Evolutionary conservation across 164 flowering plant genomes (phyloP).

Genomic region (Stephania japonica): DNA sequence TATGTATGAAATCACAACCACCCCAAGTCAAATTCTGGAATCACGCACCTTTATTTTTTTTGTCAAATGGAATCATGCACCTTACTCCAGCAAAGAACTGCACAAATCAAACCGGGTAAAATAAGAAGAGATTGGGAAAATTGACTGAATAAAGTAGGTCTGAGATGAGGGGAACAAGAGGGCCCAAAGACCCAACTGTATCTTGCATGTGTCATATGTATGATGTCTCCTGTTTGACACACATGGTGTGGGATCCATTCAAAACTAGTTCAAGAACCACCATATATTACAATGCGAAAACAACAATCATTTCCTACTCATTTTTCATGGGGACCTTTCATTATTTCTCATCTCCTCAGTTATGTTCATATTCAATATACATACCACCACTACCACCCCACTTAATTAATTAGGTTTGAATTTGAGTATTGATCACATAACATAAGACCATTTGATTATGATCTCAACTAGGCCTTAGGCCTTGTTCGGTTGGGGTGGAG

Average conservation of each 20-base stretch:
- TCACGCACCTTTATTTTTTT: too few relatives aligned
- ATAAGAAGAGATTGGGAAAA: not conserved
- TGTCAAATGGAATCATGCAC: too few relatives aligned
- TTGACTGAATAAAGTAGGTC: not conserved
- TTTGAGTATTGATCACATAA: not conserved
- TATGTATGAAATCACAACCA: too few relatives aligned
- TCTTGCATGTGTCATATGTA: not conserved
- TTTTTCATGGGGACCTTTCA: not conserved
- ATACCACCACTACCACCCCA: not conserved
- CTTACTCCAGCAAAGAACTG: not conserved
- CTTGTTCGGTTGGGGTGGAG: too few relatives aligned
- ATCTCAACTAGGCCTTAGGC: too few relatives aligned
- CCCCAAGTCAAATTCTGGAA: not conserved
- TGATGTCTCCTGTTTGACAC: not conserved
- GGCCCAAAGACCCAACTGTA: not conserved
- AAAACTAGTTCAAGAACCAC: not conserved
- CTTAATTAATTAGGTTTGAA: not conserved
- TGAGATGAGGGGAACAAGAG: not conserved
- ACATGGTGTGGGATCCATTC: not conserved
- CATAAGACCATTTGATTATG: not conserved
- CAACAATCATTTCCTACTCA: not conserved
- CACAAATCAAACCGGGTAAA: not conserved
- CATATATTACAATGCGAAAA: not conserved
- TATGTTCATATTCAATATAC: not conserved
- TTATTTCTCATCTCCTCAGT: not conserved